Evolutionary conservation across 306 rosid species (phyloP).

Genomic region (Fagus sylvatica): DNA sequence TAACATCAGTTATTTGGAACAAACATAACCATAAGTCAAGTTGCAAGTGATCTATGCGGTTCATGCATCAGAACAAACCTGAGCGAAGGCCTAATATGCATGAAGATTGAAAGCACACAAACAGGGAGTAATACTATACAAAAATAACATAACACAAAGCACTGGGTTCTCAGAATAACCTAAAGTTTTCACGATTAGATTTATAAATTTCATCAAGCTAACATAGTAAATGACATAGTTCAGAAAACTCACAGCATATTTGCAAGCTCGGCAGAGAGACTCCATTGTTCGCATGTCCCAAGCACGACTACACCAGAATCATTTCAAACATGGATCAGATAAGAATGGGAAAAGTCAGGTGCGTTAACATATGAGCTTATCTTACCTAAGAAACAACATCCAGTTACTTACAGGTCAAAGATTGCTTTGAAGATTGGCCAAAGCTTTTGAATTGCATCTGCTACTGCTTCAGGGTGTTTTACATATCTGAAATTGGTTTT

Average conservation of each 20-base stretch:
- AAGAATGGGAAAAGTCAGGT: constrained; percentile 1
- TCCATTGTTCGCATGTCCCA: constrained; percentile 99
- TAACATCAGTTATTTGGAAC: constrained; percentile 9
- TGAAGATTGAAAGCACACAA: too few relatives aligned
- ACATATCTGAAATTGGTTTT: constrained; percentile 66
- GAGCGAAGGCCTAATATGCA: not conserved
- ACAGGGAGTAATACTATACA: too few relatives aligned
- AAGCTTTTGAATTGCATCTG: constrained; percentile 89
- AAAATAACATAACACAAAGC: not conserved
- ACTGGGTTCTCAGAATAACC: not conserved
- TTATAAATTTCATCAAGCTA: constrained; percentile 3
- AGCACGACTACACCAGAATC: constrained; percentile 72
- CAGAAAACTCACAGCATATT: constrained; percentile 86
- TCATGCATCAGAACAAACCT: constrained; percentile 3
- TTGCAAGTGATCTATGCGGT: constrained; percentile 3
- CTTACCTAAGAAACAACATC: constrained; percentile 19
- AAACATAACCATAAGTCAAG: constrained; percentile 8
- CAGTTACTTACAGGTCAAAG: constrained; percentile 83
- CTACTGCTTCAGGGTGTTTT: constrained; percentile 95
- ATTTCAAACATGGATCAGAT: constrained; percentile 26
- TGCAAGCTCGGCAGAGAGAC: constrained; percentile 98
- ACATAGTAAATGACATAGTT: constrained; percentile 16
- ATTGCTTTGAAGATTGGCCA: constrained; percentile 98
- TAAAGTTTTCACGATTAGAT: not conserved
- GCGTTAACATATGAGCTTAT: not conserved